A percentile compares a stretch with the other conserved stretches of the same genome.
These are phyloP conservation scores for Trichocladium uniseriatum DNA, from an alignment of 495 filamentous ascomycete species.

Conservation along the genomic window DNA sequence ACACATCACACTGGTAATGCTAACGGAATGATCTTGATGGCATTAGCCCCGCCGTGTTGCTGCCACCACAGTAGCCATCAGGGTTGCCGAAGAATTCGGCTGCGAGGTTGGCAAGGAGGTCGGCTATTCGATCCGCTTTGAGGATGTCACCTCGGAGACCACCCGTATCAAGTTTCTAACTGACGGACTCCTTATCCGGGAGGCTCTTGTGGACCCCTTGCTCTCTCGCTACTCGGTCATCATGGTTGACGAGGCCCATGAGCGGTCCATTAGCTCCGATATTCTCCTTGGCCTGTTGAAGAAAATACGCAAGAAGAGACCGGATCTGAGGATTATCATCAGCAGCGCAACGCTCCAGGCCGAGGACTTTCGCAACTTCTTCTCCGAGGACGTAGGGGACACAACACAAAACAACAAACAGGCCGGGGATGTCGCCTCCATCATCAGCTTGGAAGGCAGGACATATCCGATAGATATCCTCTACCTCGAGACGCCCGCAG, in stretches of 20 bases:
- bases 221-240: slow-evolving; percentile 91
- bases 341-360: slow-evolving; percentile 93
- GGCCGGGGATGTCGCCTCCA: slow-evolving; percentile 46
- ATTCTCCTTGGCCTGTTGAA: slow-evolving; percentile 89
- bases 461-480: slow-evolving; percentile 88
- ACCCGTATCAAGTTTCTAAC: slow-evolving; percentile 96
- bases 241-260: slow-evolving; percentile 98
- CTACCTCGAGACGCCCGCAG: slow-evolving; percentile 68
- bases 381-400: slow-evolving; percentile 43
- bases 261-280: slow-evolving; percentile 89
- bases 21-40: not conserved
- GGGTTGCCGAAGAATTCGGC: slow-evolving; percentile 90
- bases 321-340: slow-evolving; percentile 80
- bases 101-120: slow-evolving; percentile 89
- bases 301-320: slow-evolving; percentile 75
- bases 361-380: slow-evolving; percentile 79
- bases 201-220: slow-evolving; percentile 87
- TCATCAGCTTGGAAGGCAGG: slow-evolving; percentile 83
- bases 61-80: slow-evolving; percentile 79
- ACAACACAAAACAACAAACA: slow-evolving; percentile 36
- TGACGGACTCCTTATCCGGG: slow-evolving; percentile 87
- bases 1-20: not conserved
- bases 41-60: slow-evolving; percentile 79
- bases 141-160: slow-evolving; percentile 79
- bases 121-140: slow-evolving; percentile 93